Conservation (phyloP, 306 rosid species). For the Hippophae tibetana region DNA sequence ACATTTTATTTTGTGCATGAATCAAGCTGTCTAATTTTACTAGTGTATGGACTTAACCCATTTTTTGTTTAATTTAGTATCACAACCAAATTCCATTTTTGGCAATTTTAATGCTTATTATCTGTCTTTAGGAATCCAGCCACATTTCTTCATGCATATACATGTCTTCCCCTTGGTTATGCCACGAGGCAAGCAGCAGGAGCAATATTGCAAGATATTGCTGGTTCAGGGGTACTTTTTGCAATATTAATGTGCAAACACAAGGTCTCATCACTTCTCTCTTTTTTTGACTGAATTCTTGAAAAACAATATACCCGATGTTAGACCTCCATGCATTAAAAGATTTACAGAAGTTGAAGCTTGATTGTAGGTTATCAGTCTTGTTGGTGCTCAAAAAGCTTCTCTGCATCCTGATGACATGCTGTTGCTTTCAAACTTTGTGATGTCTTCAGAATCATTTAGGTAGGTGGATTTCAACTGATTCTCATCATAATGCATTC, state of each 20-base stretch:
- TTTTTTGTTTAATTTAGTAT: too few species aligned
- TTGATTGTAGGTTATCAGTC: slow-evolving; percentile 76
- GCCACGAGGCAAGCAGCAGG: slow-evolving; percentile 91
- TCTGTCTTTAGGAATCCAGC: slow-evolving; percentile 73
- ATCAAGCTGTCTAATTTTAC: too few species aligned
- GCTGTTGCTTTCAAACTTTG: slow-evolving; percentile 72
- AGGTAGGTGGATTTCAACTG: slow-evolving; percentile 49
- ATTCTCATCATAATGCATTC: background rate
- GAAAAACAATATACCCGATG: too few species aligned
- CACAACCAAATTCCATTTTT: too few species aligned
- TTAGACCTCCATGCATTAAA: background rate
- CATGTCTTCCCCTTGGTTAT: slow-evolving; percentile 88
- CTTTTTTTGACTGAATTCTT: background rate
- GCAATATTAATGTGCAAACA: slow-evolving; percentile 91
- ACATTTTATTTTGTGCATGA: too few species aligned
- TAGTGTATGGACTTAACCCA: too few species aligned
- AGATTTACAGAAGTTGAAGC: slow-evolving; percentile 24
- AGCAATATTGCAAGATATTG: slow-evolving; percentile 85
- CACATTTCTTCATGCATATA: slow-evolving; percentile 91
- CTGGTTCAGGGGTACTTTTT: slow-evolving; percentile 86
- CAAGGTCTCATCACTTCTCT: slow-evolving; percentile 44
- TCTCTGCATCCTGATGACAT: slow-evolving; percentile 96
- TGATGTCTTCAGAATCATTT: slow-evolving; percentile 84
- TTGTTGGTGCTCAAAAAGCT: slow-evolving; percentile 93
- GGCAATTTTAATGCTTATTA: too few species aligned